Evolutionary conservation across 441 rosid genomes (phyloP).

Genomic region (Eutrema salsugineum): DNA sequence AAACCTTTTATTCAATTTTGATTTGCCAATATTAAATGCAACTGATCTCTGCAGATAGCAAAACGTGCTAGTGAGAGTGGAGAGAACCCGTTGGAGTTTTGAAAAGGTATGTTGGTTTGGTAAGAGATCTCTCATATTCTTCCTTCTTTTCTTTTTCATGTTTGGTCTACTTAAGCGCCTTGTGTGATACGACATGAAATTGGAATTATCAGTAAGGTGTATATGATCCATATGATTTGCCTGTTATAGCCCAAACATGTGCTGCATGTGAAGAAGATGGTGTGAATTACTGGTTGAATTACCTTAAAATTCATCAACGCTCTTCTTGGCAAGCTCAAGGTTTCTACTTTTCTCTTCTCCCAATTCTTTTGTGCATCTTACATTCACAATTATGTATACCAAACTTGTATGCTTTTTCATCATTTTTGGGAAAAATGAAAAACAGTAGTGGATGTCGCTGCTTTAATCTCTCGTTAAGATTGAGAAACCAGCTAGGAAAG

Average conservation of each 20-base stretch:
- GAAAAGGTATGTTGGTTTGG: slow-evolving; percentile 40
- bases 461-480: slow-evolving; percentile 57
- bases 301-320: slow-evolving; percentile 70
- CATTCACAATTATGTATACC: not conserved
- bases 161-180: not conserved
- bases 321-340: slow-evolving; percentile 60
- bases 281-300: slow-evolving; percentile 79
- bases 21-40: not conserved
- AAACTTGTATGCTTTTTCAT: not conserved
- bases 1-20: not conserved
- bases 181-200: not conserved
- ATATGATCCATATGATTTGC: slow-evolving; percentile 9
- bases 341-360: slow-evolving; percentile 9
- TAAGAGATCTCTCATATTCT: not conserved
- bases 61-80: slow-evolving; percentile 61
- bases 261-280: slow-evolving; percentile 70
- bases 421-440: slow-evolving; percentile 60
- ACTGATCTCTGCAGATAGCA: slow-evolving; percentile 54
- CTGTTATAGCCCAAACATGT: slow-evolving; percentile 72
- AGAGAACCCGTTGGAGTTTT: slow-evolving; percentile 58
- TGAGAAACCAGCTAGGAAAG: slow-evolving; percentile 53
- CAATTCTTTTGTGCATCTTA: not conserved
- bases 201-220: not conserved
- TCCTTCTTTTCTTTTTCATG: not conserved
- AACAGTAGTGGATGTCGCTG: slow-evolving; percentile 52